Evolutionary conservation across 2,329 filamentous ascomycete genomes (phyloP), one percentile per base, ranked within the genome.

Genomic region (Penicillium sp.): DNA sequence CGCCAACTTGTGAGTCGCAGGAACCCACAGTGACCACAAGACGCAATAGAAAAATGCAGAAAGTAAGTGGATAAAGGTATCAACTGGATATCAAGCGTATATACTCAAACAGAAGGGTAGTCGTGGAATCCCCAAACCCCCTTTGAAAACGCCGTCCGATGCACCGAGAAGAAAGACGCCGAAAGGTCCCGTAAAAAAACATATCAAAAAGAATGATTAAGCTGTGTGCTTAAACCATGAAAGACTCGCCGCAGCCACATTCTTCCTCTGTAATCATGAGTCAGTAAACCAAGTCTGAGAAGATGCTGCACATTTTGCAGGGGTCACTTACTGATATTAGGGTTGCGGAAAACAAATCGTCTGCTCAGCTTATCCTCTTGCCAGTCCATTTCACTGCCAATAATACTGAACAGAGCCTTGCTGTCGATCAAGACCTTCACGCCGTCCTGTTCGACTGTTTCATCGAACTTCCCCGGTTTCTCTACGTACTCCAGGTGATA

Each of bases 371-470:
- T 95, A 62, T 97, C 93, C 72, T 97, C 90, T 10, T 91, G 78
- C 90, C 91, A 98, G 66, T 98, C 93, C 93, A 98, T 98, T 73
- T 97, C 91, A 65, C 87, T 95, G 5, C 93, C 93, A 61, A 98
- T 96, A 47, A 98, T 97, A 70, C 91, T 97, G 68, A 98, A 90
- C 43, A 98, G 74, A 37, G 93, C 93, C 75, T 96, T 97, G 77
- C 88, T 95, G 69, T 98, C 93, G 50, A 98, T 93, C 67, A 97
- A 69, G 31, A 98, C 91, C 71, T 87, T 91, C 50, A 98, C 91
- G 0, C 91, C 93, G 63, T 97, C 93, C 68, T 98, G 93, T 66
- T 94, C 90, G 1, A 98, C 88, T 45, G 84, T 78, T 70, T 98
- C 93, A 62, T 98, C 93, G 62, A 97, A 91, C 33, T 80, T 76